Evolutionary conservation across 441 rosid genomes (phyloP).

Genomic region (Bruguiera hainesii): DNA sequence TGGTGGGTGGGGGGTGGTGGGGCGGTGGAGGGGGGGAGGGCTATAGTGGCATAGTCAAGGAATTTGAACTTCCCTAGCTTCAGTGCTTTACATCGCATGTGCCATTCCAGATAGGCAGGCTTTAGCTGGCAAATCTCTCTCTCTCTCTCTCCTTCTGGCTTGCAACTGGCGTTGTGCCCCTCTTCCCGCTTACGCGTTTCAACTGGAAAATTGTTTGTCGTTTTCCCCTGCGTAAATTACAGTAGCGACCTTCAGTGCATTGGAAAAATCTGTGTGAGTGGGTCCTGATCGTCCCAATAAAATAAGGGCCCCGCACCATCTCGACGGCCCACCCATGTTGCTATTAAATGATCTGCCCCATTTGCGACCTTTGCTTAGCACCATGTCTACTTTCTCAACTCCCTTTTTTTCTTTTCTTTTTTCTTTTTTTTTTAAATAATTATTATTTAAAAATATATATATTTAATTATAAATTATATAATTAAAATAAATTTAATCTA

Average conservation of each 20-base stretch:
- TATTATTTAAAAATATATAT: too few species aligned
- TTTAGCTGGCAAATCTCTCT: conserved; percentile 22
- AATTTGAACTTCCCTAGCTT: background rate
- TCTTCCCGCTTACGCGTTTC: conserved; percentile 6
- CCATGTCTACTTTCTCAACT: too few species aligned
- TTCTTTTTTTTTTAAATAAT: too few species aligned
- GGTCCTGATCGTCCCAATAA: conserved; percentile 1
- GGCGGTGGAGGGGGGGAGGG: background rate
- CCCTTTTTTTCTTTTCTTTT: too few species aligned
- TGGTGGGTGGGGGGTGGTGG: too few species aligned
- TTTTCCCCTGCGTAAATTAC: background rate
- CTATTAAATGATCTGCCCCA: conserved; percentile 12
- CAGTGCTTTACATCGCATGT: conserved; percentile 21
- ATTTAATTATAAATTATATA: too few species aligned
- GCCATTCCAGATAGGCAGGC: conserved; percentile 37
- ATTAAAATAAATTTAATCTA: too few species aligned
- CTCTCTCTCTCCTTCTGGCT: conserved; percentile 10
- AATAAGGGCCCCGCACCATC: background rate
- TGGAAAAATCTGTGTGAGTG: background rate
- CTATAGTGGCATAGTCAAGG: conserved; percentile 6
- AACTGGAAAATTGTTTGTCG: conserved; percentile 16
- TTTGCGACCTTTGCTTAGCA: too few species aligned
- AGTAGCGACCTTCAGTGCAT: background rate
- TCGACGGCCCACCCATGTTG: conserved; percentile 12
- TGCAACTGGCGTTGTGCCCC: conserved; percentile 28